These are phyloP conservation scores for Colletotrichum cereale DNA, from an alignment of 2,329 filamentous ascomycete species.

Conservation along the genomic window DNA sequence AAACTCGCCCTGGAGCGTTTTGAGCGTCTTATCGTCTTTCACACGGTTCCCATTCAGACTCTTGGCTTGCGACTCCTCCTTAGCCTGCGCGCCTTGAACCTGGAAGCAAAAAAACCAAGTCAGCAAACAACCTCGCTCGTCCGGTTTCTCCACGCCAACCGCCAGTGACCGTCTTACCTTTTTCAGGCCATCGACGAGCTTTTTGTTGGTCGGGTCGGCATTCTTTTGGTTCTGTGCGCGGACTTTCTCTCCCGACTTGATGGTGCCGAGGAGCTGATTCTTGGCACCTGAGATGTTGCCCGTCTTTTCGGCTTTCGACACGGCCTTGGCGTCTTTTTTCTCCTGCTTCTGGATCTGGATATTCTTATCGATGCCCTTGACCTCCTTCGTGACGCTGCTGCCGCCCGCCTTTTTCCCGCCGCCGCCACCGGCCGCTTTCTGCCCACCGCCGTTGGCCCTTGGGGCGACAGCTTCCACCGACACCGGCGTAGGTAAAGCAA, in stretches of 20 bases:
- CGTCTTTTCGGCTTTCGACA: slow-evolving; percentile 8
- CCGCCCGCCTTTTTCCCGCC: slow-evolving; percentile 3
- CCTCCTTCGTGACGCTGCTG: background rate
- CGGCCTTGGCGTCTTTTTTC: slow-evolving; percentile 4
- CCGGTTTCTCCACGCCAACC: background rate
- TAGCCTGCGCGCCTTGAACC: slow-evolving; percentile 24
- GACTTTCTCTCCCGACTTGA: background rate
- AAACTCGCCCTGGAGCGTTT: slow-evolving; percentile 3
- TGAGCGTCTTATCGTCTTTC: no score
- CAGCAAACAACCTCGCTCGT: background rate
- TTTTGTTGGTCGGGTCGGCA: slow-evolving; percentile 17
- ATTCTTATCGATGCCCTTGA: slow-evolving; percentile 22
- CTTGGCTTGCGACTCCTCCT: slow-evolving; percentile 21
- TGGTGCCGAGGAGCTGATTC: background rate
- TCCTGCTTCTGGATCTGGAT: slow-evolving; percentile 28
- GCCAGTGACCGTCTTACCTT: background rate
- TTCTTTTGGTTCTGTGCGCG: slow-evolving; percentile 20
- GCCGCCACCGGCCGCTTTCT: background rate
- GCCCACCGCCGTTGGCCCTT: slow-evolving; percentile 2
- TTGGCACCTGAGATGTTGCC: slow-evolving; percentile 3
- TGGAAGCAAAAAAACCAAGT: background rate
- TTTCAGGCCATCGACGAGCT: slow-evolving; percentile 11
- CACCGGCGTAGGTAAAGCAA: slow-evolving; percentile 24
- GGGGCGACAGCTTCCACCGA: slow-evolving; percentile 6
- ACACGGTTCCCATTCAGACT: no score